Base-by-base conservation (phyloP, 2,329 filamentous ascomycete genomes). In the Curvularia hawaiiensis region DNA sequence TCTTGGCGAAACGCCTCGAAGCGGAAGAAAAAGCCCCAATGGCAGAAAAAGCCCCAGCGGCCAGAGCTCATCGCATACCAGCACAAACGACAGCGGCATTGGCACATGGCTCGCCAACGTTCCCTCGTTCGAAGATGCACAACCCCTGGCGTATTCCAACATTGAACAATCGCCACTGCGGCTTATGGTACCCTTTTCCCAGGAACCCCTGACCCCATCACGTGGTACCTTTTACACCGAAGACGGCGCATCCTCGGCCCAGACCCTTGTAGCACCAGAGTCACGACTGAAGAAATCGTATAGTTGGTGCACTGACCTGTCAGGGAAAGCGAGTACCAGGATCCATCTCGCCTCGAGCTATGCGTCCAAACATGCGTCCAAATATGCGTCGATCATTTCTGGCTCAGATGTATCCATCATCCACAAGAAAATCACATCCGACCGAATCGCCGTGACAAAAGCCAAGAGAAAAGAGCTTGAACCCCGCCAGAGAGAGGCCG, bases 141-240 rank as follows among this genome's bases (percentile, higher is more conserved):
- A 60, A 18, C 54, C 66, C 10, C 39, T 68, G 1, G 64, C 61
- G 5, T 65, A 65, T 44, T 66, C 64, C 2, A 60, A 49, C 20
- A 51, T 54, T n/a, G 47, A 38, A 40, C 41, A 22, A 22, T 40
- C 52, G 5, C 22, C 50, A 16, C 18, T 50, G 22, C 44, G 47
- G 26, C 54, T 56, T n/a, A 59, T 60, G 11, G 66, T 58, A n/a
- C 48, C 58, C 12, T 52, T 52, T 24, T 61, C 61, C 8, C 60
- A 61, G 16, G 54, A 57, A 18, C 43, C 59, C n/a, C 22, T 58
- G 12, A 50, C 60, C 22, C 54, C 64, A 14, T 73, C 71, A 24
- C 64, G 61, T 14, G 63, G 64, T 3, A 74, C 71, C 0, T 74
- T 74, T 33, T 72, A 69, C 49, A 66, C 71, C 0, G 71, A 74